phyloP scores from a whole-genome alignment of 2,329 filamentous ascomycete genomes.

The Fonsecaea pedrosoi region DNA sequence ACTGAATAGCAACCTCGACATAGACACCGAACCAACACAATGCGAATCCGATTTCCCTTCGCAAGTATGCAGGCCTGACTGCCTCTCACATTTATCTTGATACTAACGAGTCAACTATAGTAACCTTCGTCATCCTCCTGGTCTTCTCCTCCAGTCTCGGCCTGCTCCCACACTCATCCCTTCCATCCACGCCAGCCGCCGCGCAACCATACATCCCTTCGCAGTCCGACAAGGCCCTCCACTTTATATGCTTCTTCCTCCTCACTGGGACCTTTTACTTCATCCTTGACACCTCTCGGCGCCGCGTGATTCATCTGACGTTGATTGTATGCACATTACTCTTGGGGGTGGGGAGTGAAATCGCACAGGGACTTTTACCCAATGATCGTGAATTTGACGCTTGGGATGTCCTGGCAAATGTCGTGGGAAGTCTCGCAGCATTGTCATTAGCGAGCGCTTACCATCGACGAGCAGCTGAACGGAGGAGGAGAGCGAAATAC shows the following conservation, averaged over 20 bases:
- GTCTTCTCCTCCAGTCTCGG: conserved; percentile 80
- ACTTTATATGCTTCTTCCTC: conserved; percentile 86
- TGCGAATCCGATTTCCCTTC: conserved; percentile 88
- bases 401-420: conserved; percentile 86
- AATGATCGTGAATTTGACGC: conserved; percentile 76
- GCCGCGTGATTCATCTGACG: conserved; percentile 83
- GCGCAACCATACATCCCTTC: conserved; percentile 55
- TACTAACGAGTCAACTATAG: conserved; percentile 52
- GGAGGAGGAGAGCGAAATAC: conserved; percentile 74
- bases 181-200: conserved; percentile 42
- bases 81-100: background rate
- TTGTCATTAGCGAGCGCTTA: conserved; percentile 85
- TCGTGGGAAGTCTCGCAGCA: conserved; percentile 75
- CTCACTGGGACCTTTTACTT: conserved; percentile 90
- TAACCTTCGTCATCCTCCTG: conserved; percentile 70
- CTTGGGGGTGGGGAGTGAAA: conserved; percentile 62
- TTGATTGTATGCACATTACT: conserved; percentile 76
- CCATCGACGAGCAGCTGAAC: conserved; percentile 92
- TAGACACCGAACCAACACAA: conserved; percentile 47
- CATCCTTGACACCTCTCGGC: conserved; percentile 88
- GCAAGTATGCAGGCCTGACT: conserved; percentile 67
- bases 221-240: conserved; percentile 89
- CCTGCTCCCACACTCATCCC: conserved; percentile 64
- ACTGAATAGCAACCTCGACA: background rate
- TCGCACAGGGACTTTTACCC: conserved; percentile 68